Percentiles rank a stretch among this genome's conserved stretches.
These are phyloP conservation scores for Agaricus blazei DNA, from an alignment of 768 basidiomycete species.

Conservation along the genomic window DNA sequence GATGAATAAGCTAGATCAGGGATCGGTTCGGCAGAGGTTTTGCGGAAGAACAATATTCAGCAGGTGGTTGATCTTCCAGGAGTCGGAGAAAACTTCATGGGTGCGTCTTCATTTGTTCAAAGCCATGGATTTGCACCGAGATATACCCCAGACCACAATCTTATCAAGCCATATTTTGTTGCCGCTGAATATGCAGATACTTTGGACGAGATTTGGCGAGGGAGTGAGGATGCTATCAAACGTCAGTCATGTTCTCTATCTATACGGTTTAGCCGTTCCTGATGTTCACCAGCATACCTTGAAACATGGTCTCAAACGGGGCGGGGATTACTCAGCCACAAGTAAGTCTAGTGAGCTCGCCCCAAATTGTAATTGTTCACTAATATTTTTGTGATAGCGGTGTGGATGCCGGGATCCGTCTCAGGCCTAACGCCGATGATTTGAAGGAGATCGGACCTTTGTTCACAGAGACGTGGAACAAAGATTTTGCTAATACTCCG, in stretches of 20 bases:
- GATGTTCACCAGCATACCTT: slow-evolving; percentile 10
- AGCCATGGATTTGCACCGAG: neutral
- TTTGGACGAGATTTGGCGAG: slow-evolving; percentile 41
- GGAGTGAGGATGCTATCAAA: slow-evolving; percentile 29
- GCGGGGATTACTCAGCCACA: slow-evolving; percentile 46
- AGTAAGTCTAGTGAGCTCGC: slow-evolving; percentile 28
- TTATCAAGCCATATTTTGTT: slow-evolving; percentile 31
- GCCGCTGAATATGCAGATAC: slow-evolving; percentile 43
- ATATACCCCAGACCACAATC: slow-evolving; percentile 33
- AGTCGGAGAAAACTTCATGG: slow-evolving; percentile 68
- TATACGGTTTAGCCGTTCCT: neutral
- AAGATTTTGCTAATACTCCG: slow-evolving; percentile 41
- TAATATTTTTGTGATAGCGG: slow-evolving; percentile 26
- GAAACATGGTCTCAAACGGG: slow-evolving; percentile 30
- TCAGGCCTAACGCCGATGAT: slow-evolving; percentile 47
- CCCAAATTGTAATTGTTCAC: neutral
- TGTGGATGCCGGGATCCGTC: slow-evolving; percentile 50
- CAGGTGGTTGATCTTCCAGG: slow-evolving; percentile 61
- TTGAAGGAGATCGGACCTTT: slow-evolving; percentile 42
- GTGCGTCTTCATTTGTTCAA: slow-evolving; percentile 19
- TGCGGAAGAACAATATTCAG: slow-evolving; percentile 43
- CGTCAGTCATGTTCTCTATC: slow-evolving; percentile 25
- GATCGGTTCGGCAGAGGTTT: slow-evolving; percentile 50
- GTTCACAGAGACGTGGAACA: slow-evolving; percentile 45
- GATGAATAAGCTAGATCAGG: slow-evolving; percentile 24